Evolutionary conservation across 1,284 basidiomycete genomes (phyloP).

Genomic region (Ustilago shanxiensis): DNA sequence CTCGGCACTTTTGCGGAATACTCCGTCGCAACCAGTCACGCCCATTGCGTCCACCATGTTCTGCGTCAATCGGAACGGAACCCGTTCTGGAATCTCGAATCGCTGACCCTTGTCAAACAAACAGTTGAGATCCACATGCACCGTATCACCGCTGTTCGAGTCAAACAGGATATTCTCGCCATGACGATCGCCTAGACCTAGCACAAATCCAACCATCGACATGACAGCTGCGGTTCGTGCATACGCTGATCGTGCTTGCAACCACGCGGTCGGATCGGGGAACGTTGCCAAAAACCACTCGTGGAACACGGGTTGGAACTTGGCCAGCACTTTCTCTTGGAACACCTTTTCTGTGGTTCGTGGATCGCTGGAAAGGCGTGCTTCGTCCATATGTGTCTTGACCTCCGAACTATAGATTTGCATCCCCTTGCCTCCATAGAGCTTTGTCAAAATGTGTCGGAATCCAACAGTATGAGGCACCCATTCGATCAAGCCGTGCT

Average conservation of each 20-base stretch:
- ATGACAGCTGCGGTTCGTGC: slow-evolving; percentile 94
- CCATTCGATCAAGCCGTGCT: slow-evolving; percentile 99
- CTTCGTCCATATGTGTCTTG: slow-evolving; percentile 75
- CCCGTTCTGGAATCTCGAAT: slow-evolving; percentile 89
- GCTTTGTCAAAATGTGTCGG: slow-evolving; percentile 81
- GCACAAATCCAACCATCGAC: slow-evolving; percentile 98
- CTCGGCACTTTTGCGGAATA: slow-evolving; percentile 92
- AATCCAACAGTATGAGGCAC: slow-evolving; percentile 92
- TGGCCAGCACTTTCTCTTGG: slow-evolving; percentile 74
- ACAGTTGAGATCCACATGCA: slow-evolving; percentile 99
- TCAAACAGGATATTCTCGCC: slow-evolving; percentile 97
- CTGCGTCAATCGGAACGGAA: slow-evolving; percentile 95
- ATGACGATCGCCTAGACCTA: slow-evolving; percentile 97
- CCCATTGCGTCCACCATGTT: slow-evolving; percentile 94
- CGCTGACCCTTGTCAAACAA: slow-evolving; percentile 93
- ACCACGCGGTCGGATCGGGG: slow-evolving; percentile 95
- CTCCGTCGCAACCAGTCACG: slow-evolving; percentile 92
- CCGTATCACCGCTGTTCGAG: slow-evolving; percentile 85
- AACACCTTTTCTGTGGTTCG: slow-evolving; percentile 77
- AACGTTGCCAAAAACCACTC: slow-evolving; percentile 98
- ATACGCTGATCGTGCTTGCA: slow-evolving; percentile 87
- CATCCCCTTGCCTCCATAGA: slow-evolving; percentile 75
- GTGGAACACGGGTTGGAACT: slow-evolving; percentile 85
- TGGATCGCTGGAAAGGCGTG: slow-evolving; percentile 72
- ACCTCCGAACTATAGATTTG: slow-evolving; percentile 73